Evolutionary conservation across 805 yeast genomes (phyloP), one percentile per base, ranked within the genome.

Genomic region (Yamadazyma endophytica): DNA sequence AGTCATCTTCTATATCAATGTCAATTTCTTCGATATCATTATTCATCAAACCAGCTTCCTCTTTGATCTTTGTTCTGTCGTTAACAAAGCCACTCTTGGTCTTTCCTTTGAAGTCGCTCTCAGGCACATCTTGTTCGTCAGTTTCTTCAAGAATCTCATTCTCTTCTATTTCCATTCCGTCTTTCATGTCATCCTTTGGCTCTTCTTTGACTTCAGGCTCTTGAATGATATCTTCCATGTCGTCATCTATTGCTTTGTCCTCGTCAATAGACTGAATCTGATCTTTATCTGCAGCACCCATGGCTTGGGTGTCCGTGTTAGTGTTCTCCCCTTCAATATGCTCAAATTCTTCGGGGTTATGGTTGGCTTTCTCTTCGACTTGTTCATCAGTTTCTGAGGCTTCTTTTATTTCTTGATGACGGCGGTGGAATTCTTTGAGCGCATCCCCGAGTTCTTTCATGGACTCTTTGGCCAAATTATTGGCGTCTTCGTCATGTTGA

Each of bases 401-500:
- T 42, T 85, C 89, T 43, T 79, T 69, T 39, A 92, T 90, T 46
- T 88, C 96, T 54, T 85, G 87, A 41, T 83, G 79, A 46, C 96
- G 82, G 52, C 86, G 82, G 52, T 90, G 94, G 61, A 83, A 90
- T 50, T 89, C 96, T 46, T 90, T 85, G 61, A 89, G 54, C 1
- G 95, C 76, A 56, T 89, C 97, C 31, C 98, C 97, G 9, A 92
- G 69, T 52, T 88, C 88, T 53, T 84, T 84, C 58, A 90, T 65
- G 0, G 94, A 77, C 46, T 87, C 88, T 35, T 73, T 71, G 24
- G 85, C 87, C 46, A 72, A 71, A 31, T 82, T 80, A 33, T 86
- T 64, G 13, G 84, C 76, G 13, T 68, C 63, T 36, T 75, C 80
- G 24, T 64, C 52, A 9, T 45, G 60, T 4, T 58, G 52, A 3